Base-by-base conservation (phyloP, 495 filamentous ascomycete genomes). In the Pyrenopolyporus hunteri region DNA sequence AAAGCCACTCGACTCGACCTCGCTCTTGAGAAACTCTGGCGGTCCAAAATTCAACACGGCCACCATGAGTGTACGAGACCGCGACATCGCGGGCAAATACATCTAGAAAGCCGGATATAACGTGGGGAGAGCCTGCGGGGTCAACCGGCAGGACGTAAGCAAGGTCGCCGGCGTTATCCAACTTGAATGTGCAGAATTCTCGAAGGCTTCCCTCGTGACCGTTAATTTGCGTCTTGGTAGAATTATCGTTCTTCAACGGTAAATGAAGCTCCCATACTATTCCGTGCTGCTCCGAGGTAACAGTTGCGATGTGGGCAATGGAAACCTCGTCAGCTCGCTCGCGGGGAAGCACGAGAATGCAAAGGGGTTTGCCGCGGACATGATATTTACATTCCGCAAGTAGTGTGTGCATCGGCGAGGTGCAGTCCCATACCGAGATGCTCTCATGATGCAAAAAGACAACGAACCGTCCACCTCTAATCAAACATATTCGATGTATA, bases 121-220 rank as follows among this genome's bases (percentile, higher is more conserved):
- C 77, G 9, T 85, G 80, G 39, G 83, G 78, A 9, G 88, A 84
- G 19, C 93, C 93, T 7, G 92, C 92, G 9, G 93, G 91, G 70
- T 98, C 93, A 39, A 96, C 92, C 1, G 93, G 91, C 6, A 96
- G 76, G 3, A 97, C 87, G 64, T 93, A 94, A 9, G 86, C 83
- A 14, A 97, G 74, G 53, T 93, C 89, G 51, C 91, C 89, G 6
- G 85, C 79, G 23, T 87, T 74, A 1, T 87, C 85, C 9, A 96
- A 79, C 31, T 85, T 76, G 73, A 97, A 95, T 9, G 71, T 78
- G 69, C 86, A 88, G 46, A 92, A 91, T 48, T 92, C 82, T 25
- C 76, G 73, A 16, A 96, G 74, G 9, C 71, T 73, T 5, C 69
- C 59, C 39, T 70, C 63, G 36, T 76, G 59, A 1, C 69, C 74